Evolutionary conservation across 2,329 filamentous ascomycete genomes (phyloP).

Genomic region (Clathrospora elynae): DNA sequence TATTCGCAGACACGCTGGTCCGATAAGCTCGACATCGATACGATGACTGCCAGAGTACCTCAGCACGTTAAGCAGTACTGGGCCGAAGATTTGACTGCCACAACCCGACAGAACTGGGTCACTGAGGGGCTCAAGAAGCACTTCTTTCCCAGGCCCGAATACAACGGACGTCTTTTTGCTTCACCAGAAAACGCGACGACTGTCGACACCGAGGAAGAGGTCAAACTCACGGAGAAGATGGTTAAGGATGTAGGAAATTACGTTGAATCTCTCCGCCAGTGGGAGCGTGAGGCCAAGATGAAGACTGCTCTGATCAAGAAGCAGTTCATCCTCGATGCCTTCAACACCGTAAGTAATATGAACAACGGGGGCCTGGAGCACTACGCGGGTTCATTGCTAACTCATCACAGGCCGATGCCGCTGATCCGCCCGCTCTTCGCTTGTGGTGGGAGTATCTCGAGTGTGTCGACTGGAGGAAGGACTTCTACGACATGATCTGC

Average conservation of each 20-base stretch:
- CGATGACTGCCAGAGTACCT: constrained; percentile 47
- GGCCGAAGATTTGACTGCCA: constrained; percentile 46
- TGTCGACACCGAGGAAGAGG: constrained; percentile 24
- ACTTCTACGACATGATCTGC: constrained; percentile 52
- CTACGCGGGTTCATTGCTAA: constrained; percentile 1
- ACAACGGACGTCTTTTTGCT: constrained; percentile 42
- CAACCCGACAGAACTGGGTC: constrained; percentile 50
- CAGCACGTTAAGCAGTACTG: constrained; percentile 47
- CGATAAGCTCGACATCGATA: constrained; percentile 53
- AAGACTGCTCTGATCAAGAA: constrained; percentile 45
- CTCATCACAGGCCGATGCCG: constrained; percentile 44
- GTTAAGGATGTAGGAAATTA: constrained; percentile 42
- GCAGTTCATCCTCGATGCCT: constrained; percentile 49
- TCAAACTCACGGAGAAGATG: constrained; percentile 32
- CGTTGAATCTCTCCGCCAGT: constrained; percentile 42
- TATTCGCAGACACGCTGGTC: constrained; percentile 53
- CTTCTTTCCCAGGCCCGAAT: constrained; percentile 52
- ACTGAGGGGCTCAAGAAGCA: constrained; percentile 49
- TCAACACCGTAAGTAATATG: constrained; percentile 40
- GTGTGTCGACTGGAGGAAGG: constrained; percentile 50
- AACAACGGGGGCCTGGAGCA: neutral
- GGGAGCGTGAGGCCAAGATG: constrained; percentile 49
- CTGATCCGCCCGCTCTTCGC: constrained; percentile 49
- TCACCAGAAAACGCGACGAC: constrained; percentile 19
- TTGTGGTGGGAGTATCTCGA: constrained; percentile 57